A percentile compares a stretch with the other conserved stretches of the same genome.
Evolutionary conservation across 352 stramenopile genomes (phyloP).

Genomic region (Peronospora farinosa): DNA sequence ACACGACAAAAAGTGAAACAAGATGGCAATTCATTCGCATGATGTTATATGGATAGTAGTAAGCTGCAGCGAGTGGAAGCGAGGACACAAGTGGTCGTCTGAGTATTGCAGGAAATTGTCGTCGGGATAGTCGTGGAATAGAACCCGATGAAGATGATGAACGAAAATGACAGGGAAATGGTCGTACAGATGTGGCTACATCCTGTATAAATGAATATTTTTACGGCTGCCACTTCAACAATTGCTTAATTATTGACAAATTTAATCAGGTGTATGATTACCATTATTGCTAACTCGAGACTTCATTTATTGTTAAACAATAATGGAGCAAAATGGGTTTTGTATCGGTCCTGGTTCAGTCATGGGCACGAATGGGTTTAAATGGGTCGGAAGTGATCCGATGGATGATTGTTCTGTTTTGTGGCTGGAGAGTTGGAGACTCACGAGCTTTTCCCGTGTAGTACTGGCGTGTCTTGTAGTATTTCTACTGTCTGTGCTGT

Average conservation of each 20-base stretch:
- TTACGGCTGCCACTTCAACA: neutral
- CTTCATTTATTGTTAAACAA: neutral
- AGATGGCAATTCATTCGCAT: neutral
- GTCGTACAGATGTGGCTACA: neutral
- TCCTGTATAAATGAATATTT: neutral
- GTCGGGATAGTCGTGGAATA: neutral
- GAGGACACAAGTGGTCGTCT: neutral
- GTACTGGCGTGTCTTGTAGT: slow-evolving; percentile 40
- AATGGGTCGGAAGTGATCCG: slow-evolving; percentile 37
- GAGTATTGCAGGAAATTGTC: no score
- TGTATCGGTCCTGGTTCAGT: slow-evolving; percentile 55
- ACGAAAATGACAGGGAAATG: neutral
- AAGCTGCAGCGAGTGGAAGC: neutral
- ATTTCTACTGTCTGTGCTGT: slow-evolving; percentile 48
- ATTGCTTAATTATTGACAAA: slow-evolving; percentile 1
- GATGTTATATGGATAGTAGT: slow-evolving; percentile 1
- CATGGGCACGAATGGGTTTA: slow-evolving; percentile 58
- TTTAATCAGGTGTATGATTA: neutral
- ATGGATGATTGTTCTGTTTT: slow-evolving; percentile 61
- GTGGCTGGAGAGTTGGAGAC: slow-evolving; percentile 45
- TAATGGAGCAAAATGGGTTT: slow-evolving; percentile 24
- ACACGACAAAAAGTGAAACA: slow-evolving; percentile 4
- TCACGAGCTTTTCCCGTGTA: slow-evolving; percentile 43
- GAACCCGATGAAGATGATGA: neutral
- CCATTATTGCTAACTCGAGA: neutral